Conservation (phyloP, 2,329 filamentous ascomycete genomes). For the Phoma sp. region DNA sequence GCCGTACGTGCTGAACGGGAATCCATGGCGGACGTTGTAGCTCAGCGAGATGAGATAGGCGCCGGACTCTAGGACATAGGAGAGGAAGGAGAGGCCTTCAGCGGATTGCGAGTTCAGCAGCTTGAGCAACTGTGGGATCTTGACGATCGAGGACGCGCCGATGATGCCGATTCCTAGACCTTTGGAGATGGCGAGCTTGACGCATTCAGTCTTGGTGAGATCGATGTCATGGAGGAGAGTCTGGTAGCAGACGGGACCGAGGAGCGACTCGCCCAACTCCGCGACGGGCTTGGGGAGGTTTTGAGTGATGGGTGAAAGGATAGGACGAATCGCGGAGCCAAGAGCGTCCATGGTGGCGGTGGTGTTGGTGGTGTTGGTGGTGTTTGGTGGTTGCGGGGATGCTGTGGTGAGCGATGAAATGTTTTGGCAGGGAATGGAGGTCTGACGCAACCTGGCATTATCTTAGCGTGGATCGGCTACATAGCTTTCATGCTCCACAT, state of each 20-base stretch:
- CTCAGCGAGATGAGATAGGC: conserved; percentile 88
- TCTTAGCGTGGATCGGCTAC: conserved; percentile 8
- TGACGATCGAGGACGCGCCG: conserved; percentile 87
- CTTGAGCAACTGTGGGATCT: conserved; percentile 96
- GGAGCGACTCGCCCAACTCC: conserved; percentile 59
- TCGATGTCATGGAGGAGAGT: conserved; percentile 86
- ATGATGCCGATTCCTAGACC: conserved; percentile 93
- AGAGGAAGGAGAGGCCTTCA: conserved; percentile 84
- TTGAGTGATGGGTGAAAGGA: conserved; percentile 54
- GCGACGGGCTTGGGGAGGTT: conserved; percentile 52
- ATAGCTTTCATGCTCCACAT: conserved; percentile 2
- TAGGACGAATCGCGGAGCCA: conserved; percentile 41
- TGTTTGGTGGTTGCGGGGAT: conserved; percentile 11
- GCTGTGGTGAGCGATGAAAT: conserved; percentile 16
- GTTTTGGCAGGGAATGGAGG: conserved; percentile 6
- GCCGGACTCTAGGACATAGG: conserved; percentile 89
- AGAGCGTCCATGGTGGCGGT: conserved; percentile 53
- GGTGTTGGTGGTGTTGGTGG: not conserved
- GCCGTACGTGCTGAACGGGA: conserved; percentile 96
- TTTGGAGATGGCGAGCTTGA: conserved; percentile 92
- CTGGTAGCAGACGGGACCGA: conserved; percentile 86
- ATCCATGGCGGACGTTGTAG: conserved; percentile 89
- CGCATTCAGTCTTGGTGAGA: conserved; percentile 75
- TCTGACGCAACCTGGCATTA: conserved; percentile 22
- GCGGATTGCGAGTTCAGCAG: conserved; percentile 81